phyloP scores from a whole-genome alignment of 106 monocot genomes.

The Dendrobium catenatum region DNA sequence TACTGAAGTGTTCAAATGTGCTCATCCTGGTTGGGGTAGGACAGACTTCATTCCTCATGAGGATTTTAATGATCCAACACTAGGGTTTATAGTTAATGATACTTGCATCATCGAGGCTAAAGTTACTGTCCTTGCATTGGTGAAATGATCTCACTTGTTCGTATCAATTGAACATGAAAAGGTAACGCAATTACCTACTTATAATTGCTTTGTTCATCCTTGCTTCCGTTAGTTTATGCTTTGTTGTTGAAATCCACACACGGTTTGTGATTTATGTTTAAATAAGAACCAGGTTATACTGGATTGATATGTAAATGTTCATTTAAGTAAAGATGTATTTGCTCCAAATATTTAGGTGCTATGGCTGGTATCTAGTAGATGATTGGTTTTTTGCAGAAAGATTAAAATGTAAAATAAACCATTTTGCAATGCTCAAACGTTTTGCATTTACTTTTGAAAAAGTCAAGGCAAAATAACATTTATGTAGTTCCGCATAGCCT shows the following conservation, averaged over 20 bases:
- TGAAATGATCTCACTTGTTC: neutral
- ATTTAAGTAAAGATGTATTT: neutral
- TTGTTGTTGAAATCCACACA: neutral
- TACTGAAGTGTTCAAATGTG: constrained; percentile 9
- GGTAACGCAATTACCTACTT: neutral
- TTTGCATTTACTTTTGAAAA: neutral
- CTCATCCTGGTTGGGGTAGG: constrained; percentile 11
- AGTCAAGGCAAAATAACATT: neutral
- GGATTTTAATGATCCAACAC: neutral
- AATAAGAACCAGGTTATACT: neutral
- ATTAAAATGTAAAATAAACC: neutral
- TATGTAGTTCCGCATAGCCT: too few species aligned
- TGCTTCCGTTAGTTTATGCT: neutral
- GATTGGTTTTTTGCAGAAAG: neutral
- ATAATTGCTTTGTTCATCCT: neutral
- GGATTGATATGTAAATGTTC: neutral
- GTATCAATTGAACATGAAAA: neutral
- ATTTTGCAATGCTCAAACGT: neutral
- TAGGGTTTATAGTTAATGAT: constrained; percentile 1
- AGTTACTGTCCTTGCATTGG: constrained; percentile 3
- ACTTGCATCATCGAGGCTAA: constrained; percentile 7
- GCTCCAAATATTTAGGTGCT: neutral
- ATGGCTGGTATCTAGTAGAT: neutral
- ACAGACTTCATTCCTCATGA: neutral
- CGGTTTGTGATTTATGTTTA: neutral